These are phyloP conservation scores for Alternaria novae-zelandiae DNA, from an alignment of 2,329 filamentous ascomycete genomes.

Conservation along the genomic window DNA sequence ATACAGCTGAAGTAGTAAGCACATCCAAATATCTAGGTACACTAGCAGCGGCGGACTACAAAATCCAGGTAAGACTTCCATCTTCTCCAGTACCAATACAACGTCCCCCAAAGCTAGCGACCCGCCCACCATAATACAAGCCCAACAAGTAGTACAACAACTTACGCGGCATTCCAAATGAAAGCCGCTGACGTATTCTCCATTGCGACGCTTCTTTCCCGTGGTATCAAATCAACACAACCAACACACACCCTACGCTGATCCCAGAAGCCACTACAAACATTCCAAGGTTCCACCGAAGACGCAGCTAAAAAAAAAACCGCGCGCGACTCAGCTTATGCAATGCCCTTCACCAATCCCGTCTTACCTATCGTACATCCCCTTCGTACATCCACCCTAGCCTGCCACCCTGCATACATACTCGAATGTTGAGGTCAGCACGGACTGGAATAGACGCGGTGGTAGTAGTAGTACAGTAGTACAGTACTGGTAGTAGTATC, in stretches of 20 bases:
- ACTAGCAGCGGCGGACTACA: neutral
- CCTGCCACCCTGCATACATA: neutral
- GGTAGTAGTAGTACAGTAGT: too few species aligned
- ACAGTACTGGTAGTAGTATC: too few species aligned
- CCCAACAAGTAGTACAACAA: neutral
- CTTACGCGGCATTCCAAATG: neutral
- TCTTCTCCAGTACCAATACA: neutral
- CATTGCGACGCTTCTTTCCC: too few species aligned
- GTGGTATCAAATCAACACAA: neutral
- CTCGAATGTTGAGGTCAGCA: neutral
- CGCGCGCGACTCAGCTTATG: neutral
- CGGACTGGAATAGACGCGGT: neutral
- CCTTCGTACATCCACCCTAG: neutral
- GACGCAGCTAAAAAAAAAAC: too few species aligned
- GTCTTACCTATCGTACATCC: neutral
- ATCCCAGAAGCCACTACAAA: neutral
- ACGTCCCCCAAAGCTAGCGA: neutral
- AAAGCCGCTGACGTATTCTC: too few species aligned
- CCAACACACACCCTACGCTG: too few species aligned
- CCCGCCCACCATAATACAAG: neutral
- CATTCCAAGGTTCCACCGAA: too few species aligned
- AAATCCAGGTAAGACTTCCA: too few species aligned
- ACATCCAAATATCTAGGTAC: fast-evolving
- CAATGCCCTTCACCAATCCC: too few species aligned
- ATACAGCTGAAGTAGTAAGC: neutral